phyloP scores from a whole-genome alignment of 352 stramenopile genomes.

The Pythium folliculosum region DNA sequence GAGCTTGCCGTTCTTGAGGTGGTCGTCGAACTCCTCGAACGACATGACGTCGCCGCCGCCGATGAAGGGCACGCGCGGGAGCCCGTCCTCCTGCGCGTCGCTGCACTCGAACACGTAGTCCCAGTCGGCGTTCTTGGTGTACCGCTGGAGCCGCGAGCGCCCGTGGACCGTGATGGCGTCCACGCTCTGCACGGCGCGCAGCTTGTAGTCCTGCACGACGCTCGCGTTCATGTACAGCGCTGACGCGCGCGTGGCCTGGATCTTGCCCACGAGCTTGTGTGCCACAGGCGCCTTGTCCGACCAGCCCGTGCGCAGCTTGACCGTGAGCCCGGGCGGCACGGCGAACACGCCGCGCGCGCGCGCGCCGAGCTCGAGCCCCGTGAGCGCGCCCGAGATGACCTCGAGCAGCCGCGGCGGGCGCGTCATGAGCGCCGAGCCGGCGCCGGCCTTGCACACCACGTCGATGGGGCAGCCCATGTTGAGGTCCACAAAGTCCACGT shows the following conservation, averaged over 20 bases:
- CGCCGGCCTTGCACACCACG: slow-evolving; percentile 85
- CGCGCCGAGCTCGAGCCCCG: slow-evolving; percentile 75
- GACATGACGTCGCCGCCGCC: slow-evolving; percentile 90
- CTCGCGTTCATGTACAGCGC: slow-evolving; percentile 78
- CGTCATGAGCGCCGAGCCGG: slow-evolving; percentile 95
- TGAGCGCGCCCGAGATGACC: slow-evolving; percentile 89
- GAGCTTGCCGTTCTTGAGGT: slow-evolving; percentile 82
- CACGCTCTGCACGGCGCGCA: slow-evolving; percentile 62
- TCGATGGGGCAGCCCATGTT: slow-evolving; percentile 99
- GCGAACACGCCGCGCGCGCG: slow-evolving; percentile 27
- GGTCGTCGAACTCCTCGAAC: slow-evolving; percentile 81
- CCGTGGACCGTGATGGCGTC: slow-evolving; percentile 93
- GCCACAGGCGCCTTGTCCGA: slow-evolving; percentile 94
- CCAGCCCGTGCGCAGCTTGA: slow-evolving; percentile 99
- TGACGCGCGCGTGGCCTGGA: slow-evolving; percentile 75
- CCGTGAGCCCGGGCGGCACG: slow-evolving; percentile 84
- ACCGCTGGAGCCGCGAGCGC: slow-evolving; percentile 96
- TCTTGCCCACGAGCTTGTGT: slow-evolving; percentile 92
- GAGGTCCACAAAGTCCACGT: slow-evolving; percentile 99
- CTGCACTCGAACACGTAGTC: slow-evolving; percentile 95
- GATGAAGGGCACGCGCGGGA: slow-evolving; percentile 87
- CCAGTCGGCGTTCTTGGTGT: slow-evolving; percentile 98
- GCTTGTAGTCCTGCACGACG: slow-evolving; percentile 73
- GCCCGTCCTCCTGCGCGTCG: slow-evolving; percentile 49
- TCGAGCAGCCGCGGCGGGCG: slow-evolving; percentile 87